Base-by-base conservation (phyloP, 1,139 yeast genomes). In the Saccharomyces pastorianus region DNA sequence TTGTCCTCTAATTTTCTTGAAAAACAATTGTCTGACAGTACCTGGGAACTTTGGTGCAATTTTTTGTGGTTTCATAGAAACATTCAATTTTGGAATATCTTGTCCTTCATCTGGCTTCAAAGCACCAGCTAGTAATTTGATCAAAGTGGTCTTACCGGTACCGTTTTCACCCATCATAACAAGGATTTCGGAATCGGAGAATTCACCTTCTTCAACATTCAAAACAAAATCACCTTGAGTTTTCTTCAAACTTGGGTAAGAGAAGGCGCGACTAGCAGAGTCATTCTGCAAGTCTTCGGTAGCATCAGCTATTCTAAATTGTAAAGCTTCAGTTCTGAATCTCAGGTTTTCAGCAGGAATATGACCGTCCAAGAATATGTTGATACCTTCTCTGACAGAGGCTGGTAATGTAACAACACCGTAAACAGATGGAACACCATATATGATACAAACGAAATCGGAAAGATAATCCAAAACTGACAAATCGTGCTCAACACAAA, bases 101-200 rank as follows among this genome's bases (percentile, higher is more conserved):
- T 75, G 73, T 55, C 89, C 89, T 61, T 82, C 81, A 73, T 91
- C 97, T 46, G 98, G 95, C 51, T 88, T 78, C 62, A 88, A 79
- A 48, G 89, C 89, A 67, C 99, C 99, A 23, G 99, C 98, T 65
- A 93, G 79, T 68, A 93, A 77, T 71, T 86, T 88, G 80, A 97
- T 91, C 78, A 93, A 85, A 7, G 99, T 93, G 47, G 99, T 93
- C 77, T 93, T 93, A 79, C 99, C 99, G 26, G 99, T 93, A 77
- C 99, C 99, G 72, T 93, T 93, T 77, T 93, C 99, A 71, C 99
- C 99, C 96, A 93, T 91, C 97, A 93, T 89, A 57, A 93, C 99
- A 69, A 93, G 81, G 66, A 93, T 93, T 76, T 93, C 99, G 47
- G 97, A 88, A 72, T 93, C 96, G 57, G 96, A 86, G 75, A 91